Evolutionary conservation across 2,329 filamentous ascomycete genomes (phyloP).

Genomic region (Graphilbum fragrans): DNA sequence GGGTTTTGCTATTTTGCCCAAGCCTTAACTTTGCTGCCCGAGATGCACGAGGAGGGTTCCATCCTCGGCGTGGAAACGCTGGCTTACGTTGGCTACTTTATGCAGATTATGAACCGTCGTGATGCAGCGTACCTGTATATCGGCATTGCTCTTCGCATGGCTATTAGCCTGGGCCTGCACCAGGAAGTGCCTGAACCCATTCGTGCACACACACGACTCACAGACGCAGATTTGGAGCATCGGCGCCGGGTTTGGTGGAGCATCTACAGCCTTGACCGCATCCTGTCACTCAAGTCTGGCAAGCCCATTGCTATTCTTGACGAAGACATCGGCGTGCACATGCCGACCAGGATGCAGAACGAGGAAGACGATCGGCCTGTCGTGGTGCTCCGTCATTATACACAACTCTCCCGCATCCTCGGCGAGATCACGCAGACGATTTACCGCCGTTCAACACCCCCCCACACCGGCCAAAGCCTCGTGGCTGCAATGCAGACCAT

Average conservation of each 20-base stretch:
- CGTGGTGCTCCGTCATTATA: constrained; percentile 37
- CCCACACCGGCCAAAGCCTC: constrained; percentile 21
- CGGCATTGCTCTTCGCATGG: constrained; percentile 42
- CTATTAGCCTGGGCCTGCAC: constrained; percentile 42
- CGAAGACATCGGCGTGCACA: constrained; percentile 34
- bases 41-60: constrained; percentile 41
- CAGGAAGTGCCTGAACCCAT: constrained; percentile 31
- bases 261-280: constrained; percentile 40
- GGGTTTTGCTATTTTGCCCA: constrained; percentile 43
- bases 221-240: constrained; percentile 30
- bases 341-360: constrained; percentile 20
- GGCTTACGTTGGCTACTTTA: constrained; percentile 41
- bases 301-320: constrained; percentile 42
- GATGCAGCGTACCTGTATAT: constrained; percentile 44
- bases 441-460: constrained; percentile 27
- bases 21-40: constrained; percentile 37
- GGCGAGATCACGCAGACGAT: constrained; percentile 33
- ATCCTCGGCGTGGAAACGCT: constrained; percentile 42
- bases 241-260: constrained; percentile 44
- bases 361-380: constrained; percentile 32
- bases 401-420: constrained; percentile 37
- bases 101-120: constrained; percentile 42
- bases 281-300: constrained; percentile 40
- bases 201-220: constrained; percentile 13
- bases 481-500: constrained; percentile 38